Conservation (phyloP, 208 protist species). For the Ichthyophonus hoferi region DNA sequence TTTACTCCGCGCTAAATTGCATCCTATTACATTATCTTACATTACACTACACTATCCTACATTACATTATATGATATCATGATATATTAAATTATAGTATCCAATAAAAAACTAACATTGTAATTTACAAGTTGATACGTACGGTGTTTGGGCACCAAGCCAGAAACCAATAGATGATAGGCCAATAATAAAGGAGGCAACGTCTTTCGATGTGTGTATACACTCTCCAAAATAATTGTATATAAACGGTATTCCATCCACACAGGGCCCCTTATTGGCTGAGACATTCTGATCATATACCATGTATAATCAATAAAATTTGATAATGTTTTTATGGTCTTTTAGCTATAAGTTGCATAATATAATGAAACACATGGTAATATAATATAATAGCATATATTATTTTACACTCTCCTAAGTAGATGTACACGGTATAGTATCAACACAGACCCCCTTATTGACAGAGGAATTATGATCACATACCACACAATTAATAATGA, state of each 20-base stretch:
- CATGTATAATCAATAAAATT: background rate
- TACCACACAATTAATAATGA: too few relatives aligned
- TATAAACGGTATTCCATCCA: background rate
- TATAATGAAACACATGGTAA: background rate
- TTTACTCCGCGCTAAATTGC: too few relatives aligned
- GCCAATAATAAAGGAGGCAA: constrained; percentile 33
- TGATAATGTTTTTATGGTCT: background rate
- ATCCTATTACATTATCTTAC: too few relatives aligned
- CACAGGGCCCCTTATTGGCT: background rate
- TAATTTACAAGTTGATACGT: background rate
- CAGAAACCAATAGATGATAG: constrained; percentile 42
- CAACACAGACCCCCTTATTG: too few relatives aligned
- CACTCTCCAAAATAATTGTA: constrained; percentile 28
- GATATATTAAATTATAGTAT: too few relatives aligned
- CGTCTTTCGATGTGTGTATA: background rate
- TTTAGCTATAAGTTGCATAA: background rate
- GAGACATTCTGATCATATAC: background rate
- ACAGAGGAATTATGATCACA: too few relatives aligned
- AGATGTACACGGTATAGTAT: too few relatives aligned
- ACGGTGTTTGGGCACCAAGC: constrained; percentile 39
- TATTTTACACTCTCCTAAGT: too few relatives aligned
- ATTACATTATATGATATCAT: too few relatives aligned
- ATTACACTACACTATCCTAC: too few relatives aligned
- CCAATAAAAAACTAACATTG: too few relatives aligned
- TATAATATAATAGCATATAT: too few relatives aligned